Conservation (phyloP, 169 alveolate genomes). For the Cryptosporidium tyzzeri region DNA sequence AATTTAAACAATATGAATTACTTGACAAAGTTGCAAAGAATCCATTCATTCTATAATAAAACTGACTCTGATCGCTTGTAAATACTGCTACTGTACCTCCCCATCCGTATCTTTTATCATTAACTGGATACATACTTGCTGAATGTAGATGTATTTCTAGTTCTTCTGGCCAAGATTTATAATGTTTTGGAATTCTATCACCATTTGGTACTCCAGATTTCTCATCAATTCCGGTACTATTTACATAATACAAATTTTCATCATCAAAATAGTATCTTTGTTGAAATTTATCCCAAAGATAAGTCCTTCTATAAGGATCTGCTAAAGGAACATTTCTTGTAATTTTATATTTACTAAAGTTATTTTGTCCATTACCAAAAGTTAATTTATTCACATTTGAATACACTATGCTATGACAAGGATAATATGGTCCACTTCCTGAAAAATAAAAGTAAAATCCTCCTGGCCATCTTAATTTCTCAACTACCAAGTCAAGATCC, state of each 20-base stretch:
- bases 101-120: constrained; percentile 12
- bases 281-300: constrained; percentile 36
- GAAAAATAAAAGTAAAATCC: constrained; percentile 67
- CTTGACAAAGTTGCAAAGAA: constrained; percentile 1
- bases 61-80: constrained; percentile 39
- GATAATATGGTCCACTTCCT: constrained; percentile 68
- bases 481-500: constrained; percentile 49
- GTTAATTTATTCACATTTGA: constrained; percentile 15
- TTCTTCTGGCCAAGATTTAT: constrained; percentile 45
- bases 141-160: constrained; percentile 48
- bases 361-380: constrained; percentile 16
- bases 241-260: constrained; percentile 52
- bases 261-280: constrained; percentile 36
- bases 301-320: constrained; percentile 58
- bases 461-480: constrained; percentile 72
- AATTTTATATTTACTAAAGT: constrained; percentile 11
- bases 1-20: constrained; percentile 24
- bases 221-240: constrained; percentile 64
- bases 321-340: constrained; percentile 71
- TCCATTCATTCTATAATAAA: constrained; percentile 51
- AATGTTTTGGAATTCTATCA: constrained; percentile 48
- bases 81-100: constrained; percentile 57
- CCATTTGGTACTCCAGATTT: constrained; percentile 54
- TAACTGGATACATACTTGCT: constrained; percentile 61
- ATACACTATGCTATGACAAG: constrained; percentile 26